phyloP scores from a whole-genome alignment of 805 yeast genomes.

The Clavispora asparagi region DNA sequence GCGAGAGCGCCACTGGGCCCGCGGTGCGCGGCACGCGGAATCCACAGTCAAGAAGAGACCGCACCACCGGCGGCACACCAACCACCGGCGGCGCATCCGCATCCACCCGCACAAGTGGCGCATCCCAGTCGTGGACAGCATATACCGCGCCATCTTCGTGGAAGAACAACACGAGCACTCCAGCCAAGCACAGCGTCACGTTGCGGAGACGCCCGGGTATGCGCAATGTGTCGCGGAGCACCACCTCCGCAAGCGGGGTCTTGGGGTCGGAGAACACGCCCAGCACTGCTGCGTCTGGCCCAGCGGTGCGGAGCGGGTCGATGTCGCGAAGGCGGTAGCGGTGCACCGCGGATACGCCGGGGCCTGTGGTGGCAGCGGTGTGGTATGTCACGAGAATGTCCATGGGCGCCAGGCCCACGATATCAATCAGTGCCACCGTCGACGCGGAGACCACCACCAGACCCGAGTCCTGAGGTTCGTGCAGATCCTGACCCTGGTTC shows the following conservation, averaged over 20 bases:
- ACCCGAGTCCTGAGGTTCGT: background rate
- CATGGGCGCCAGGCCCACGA: background rate
- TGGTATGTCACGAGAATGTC: background rate
- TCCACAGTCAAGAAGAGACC: conserved; percentile 50
- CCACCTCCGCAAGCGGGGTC: background rate
- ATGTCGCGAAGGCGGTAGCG: background rate
- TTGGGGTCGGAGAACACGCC: background rate
- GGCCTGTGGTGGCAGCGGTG: background rate
- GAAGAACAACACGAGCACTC: background rate
- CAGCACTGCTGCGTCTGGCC: background rate
- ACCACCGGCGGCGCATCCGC: background rate
- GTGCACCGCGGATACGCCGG: background rate
- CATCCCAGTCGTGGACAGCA: background rate
- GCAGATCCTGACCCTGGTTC: too few species aligned
- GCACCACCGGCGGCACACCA: conserved; percentile 21
- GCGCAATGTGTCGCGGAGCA: background rate
- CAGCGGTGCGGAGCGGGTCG: background rate
- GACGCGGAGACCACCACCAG: background rate
- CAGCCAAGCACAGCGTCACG: background rate
- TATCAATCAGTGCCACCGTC: background rate
- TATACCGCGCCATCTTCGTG: background rate
- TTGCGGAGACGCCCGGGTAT: background rate
- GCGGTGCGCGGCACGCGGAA: conserved; percentile 49
- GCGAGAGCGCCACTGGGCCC: conserved; percentile 3
- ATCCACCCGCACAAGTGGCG: background rate